phyloP scores from a whole-genome alignment of 73 alveolate genomes.

The Breviolum minutum region DNA sequence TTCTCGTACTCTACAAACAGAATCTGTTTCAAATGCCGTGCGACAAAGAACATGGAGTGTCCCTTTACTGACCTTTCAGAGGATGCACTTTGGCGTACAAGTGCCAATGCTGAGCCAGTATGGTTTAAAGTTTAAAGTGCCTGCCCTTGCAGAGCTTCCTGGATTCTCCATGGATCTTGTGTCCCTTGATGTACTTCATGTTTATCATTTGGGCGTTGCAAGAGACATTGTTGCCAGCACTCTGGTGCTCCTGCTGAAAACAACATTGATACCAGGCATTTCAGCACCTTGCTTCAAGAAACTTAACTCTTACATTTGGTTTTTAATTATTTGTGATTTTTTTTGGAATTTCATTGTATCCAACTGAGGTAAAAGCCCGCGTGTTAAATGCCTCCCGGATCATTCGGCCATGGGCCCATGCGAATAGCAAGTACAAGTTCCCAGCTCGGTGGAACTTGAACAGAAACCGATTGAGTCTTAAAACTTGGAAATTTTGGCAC shows the following conservation, averaged over 20 bases:
- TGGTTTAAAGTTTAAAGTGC: background rate
- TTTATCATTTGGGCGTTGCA: background rate
- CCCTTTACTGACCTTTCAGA: background rate
- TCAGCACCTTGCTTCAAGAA: too few species aligned
- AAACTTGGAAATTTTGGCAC: background rate
- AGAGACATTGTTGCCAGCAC: background rate
- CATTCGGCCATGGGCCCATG: background rate
- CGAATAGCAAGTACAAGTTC: background rate
- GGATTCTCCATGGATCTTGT: background rate
- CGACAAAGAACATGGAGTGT: background rate
- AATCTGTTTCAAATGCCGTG: background rate
- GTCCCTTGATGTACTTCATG: background rate
- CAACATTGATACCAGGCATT: background rate
- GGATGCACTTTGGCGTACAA: background rate
- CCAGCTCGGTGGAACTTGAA: background rate
- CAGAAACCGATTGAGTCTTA: background rate
- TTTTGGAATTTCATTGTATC: background rate
- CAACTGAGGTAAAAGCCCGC: background rate
- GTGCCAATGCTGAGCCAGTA: background rate
- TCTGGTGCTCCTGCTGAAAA: background rate
- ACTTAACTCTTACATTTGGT: background rate
- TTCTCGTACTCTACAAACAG: background rate
- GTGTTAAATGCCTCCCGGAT: background rate
- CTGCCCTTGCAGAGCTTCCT: background rate
- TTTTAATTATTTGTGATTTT: background rate